Conservation (phyloP, 495 filamentous ascomycete genomes). For the Polyplosphaeria fusca region DNA sequence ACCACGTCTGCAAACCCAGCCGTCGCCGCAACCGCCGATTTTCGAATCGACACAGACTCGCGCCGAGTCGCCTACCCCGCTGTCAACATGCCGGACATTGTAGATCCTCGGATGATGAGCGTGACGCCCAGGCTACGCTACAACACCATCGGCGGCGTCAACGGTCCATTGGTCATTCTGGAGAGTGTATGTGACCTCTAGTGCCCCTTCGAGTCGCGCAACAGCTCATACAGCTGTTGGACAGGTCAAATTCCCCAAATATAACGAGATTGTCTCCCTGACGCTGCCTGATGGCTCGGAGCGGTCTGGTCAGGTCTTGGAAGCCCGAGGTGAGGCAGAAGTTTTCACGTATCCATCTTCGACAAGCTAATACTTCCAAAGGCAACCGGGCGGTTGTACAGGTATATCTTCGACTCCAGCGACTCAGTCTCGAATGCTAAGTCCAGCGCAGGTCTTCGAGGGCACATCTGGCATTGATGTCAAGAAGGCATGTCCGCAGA, state of each 20-base stretch:
- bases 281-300: constrained; percentile 94
- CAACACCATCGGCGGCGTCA: constrained; percentile 98
- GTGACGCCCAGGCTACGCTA: constrained; percentile 86
- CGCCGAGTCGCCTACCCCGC: not conserved
- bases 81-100: constrained; percentile 43
- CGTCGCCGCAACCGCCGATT: not conserved
- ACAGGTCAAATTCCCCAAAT: constrained; percentile 93
- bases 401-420: too few relatives aligned
- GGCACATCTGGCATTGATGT: constrained; percentile 96
- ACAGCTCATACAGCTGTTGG: constrained; percentile 20
- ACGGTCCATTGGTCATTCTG: constrained; percentile 94
- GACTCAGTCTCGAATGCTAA: constrained; percentile 15
- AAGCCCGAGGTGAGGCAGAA: constrained; percentile 74
- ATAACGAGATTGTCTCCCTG: constrained; percentile 96
- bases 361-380: constrained; percentile 38
- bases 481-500: constrained; percentile 62
- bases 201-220: not conserved
- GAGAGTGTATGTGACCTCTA: constrained; percentile 65
- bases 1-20: constrained; percentile 1
- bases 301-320: constrained; percentile 90
- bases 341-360: not conserved
- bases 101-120: constrained; percentile 76
- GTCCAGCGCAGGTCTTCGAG: constrained; percentile 76
- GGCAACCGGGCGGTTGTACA: constrained; percentile 90
- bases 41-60: not conserved